phyloP scores from a whole-genome alignment of 305 asterid genomes.

The Solanum aculeatissimum region DNA sequence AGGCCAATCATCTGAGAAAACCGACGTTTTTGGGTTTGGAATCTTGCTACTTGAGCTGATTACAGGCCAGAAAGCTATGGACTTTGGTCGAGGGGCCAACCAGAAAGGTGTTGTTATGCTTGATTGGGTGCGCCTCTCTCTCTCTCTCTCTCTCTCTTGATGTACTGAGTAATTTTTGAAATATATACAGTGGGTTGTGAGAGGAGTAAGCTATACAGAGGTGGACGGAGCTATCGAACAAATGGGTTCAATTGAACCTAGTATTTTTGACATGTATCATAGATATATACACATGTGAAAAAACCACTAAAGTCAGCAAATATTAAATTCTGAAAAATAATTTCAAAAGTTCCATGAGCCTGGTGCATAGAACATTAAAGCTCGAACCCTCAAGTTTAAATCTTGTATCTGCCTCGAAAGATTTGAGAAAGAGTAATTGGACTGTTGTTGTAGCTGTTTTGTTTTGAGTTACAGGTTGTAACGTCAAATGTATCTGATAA shows the following conservation, averaged over 20 bases:
- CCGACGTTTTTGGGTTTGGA: constrained; percentile 93
- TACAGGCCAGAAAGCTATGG: constrained; percentile 89
- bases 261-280: background rate
- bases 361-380: background rate
- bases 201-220: background rate
- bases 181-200: background rate
- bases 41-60: constrained; percentile 86
- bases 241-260: background rate
- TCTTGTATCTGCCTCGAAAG: background rate
- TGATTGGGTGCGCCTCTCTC: constrained; percentile 47
- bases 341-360: background rate
- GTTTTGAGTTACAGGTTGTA: background rate
- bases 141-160: background rate
- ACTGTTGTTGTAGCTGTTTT: background rate
- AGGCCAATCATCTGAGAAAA: constrained; percentile 94
- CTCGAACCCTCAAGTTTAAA: background rate
- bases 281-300: background rate
- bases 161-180: background rate
- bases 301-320: background rate
- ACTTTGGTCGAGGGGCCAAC: constrained; percentile 68
- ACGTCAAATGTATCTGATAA: background rate
- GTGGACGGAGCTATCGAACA: background rate
- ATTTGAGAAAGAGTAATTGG: background rate
- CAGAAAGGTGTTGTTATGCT: constrained; percentile 78
- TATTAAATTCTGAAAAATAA: background rate